Evolutionary conservation across 73 alveolate species (phyloP).

Genomic region (Paramecium tetraurelia): DNA sequence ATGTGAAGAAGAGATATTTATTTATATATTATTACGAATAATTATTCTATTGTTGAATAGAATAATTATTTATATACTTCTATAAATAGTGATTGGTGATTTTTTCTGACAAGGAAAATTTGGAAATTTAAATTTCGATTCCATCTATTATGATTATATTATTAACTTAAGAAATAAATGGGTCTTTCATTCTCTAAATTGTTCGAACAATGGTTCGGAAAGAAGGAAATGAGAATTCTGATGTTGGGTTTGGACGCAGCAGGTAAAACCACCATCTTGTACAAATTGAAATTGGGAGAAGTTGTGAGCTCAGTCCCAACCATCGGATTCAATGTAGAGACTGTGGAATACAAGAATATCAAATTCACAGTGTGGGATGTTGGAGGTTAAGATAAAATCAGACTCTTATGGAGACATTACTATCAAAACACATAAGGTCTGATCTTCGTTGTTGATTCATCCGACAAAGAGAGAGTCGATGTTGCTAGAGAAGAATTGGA

Average conservation of each 20-base stretch:
- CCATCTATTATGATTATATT: neutral
- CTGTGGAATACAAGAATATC: constrained; percentile 83
- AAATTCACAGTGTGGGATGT: constrained; percentile 95
- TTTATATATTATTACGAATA: neutral
- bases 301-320: constrained; percentile 84
- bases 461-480: constrained; percentile 93
- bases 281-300: constrained; percentile 83
- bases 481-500: constrained; percentile 93
- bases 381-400: constrained; percentile 96
- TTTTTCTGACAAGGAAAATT: constrained; percentile 44
- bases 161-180: constrained; percentile 60
- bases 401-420: constrained; percentile 98
- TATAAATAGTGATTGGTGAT: neutral
- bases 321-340: constrained; percentile 94
- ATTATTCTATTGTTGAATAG: neutral
- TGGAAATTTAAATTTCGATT: neutral
- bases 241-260: constrained; percentile 78
- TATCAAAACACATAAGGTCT: constrained; percentile 95
- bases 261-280: constrained; percentile 77
- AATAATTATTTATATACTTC: neutral
- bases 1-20: neutral
- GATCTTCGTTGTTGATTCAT: constrained; percentile 96
- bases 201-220: constrained; percentile 74
- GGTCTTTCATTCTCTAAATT: constrained; percentile 74
- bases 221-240: constrained; percentile 70